Evolutionary conservation across 768 basidiomycete genomes (phyloP).

Genomic region (Dictyophora rubrovolvata): DNA sequence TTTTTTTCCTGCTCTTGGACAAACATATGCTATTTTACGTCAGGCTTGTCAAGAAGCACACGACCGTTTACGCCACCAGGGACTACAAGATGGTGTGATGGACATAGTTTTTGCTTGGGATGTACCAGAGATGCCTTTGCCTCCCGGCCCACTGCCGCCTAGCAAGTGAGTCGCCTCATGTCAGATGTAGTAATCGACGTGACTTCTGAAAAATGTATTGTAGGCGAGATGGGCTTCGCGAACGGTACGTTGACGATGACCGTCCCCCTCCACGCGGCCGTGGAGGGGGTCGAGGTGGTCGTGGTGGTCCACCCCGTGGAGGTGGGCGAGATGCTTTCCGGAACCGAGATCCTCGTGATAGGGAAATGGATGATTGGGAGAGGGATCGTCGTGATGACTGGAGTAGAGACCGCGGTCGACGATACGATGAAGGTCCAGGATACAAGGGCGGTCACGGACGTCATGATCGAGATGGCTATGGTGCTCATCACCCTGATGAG

Average conservation of each 20-base stretch:
- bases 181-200: constrained; percentile 1
- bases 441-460: constrained; percentile 34
- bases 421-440: constrained; percentile 21
- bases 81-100: constrained; percentile 77
- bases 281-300: constrained; percentile 25
- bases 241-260: constrained; percentile 2
- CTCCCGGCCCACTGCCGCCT: constrained; percentile 35
- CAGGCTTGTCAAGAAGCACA: constrained; percentile 72
- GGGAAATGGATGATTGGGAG: constrained; percentile 21
- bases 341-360: constrained; percentile 23
- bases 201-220: constrained; percentile 7
- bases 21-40: not conserved
- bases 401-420: constrained; percentile 28
- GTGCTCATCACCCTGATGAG: constrained; percentile 31
- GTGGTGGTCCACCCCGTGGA: constrained; percentile 24
- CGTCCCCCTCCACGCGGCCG: constrained; percentile 14
- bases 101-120: constrained; percentile 87
- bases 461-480: constrained; percentile 19
- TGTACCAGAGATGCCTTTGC: constrained; percentile 41
- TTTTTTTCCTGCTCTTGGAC: not conserved
- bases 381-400: constrained; percentile 27
- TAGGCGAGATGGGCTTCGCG: constrained; percentile 8
- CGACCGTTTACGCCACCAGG: constrained; percentile 70
- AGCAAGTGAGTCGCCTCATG: constrained; percentile 6
- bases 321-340: constrained; percentile 28